phyloP scores from a whole-genome alignment of 805 yeast genomes.

The Saccharomycopsis javanensis region DNA sequence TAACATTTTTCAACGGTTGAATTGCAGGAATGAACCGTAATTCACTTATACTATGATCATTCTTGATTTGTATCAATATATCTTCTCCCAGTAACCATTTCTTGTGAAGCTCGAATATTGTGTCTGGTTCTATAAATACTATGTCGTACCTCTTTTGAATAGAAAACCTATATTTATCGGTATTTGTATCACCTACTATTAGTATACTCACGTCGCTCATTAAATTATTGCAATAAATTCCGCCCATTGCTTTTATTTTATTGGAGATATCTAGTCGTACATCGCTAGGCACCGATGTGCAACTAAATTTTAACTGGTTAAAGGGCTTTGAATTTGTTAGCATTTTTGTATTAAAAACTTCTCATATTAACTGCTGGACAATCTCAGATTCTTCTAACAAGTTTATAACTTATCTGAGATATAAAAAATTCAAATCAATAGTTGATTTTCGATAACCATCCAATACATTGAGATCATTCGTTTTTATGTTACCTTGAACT shows the following conservation, averaged over 20 bases:
- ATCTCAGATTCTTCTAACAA: too few species aligned
- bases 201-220: conserved; percentile 43
- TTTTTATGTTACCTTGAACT: too few species aligned
- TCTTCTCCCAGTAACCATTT: conserved; percentile 47
- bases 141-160: conserved; percentile 40
- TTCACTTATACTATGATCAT: neutral
- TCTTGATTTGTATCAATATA: conserved; percentile 24
- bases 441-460: too few species aligned
- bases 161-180: conserved; percentile 46
- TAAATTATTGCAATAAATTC: conserved; percentile 35
- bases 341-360: neutral
- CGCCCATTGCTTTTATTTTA: conserved; percentile 38
- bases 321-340: conserved; percentile 12
- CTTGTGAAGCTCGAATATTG: conserved; percentile 36
- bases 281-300: conserved; percentile 18
- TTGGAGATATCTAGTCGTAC: conserved; percentile 24
- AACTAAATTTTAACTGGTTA: conserved; percentile 16
- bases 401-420: too few species aligned
- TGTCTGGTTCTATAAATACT: conserved; percentile 39
- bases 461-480: too few species aligned
- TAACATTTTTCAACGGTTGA: conserved; percentile 36
- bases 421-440: too few species aligned
- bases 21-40: conserved; percentile 21
- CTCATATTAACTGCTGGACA: neutral
- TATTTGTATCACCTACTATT: conserved; percentile 42